Evolutionary conservation across 2,329 filamentous ascomycete genomes (phyloP).

Genomic region (Paraconiothyrium sp.): DNA sequence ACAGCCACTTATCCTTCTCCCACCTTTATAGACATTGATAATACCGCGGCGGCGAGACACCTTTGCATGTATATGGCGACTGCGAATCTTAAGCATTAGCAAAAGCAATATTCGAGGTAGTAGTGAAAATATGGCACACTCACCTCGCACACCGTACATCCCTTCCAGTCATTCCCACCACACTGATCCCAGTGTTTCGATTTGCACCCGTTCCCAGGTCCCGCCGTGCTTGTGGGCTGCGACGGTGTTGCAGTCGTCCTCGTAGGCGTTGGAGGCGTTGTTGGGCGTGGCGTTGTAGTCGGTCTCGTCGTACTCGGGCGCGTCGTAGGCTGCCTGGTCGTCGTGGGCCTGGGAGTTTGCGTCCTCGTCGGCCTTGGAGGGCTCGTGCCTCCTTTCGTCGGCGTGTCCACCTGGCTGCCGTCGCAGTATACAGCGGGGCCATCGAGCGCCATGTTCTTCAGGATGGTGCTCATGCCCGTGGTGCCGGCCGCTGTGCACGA

Average conservation of each 20-base stretch:
- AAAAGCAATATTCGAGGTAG: neutral
- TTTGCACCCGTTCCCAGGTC: constrained; percentile 31
- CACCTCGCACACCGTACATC: constrained; percentile 41
- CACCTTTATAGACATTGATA: constrained; percentile 38
- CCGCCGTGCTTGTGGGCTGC: constrained; percentile 34
- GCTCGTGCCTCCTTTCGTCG: constrained; percentile 34
- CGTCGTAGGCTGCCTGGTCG: constrained; percentile 17
- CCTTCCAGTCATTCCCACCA: constrained; percentile 42
- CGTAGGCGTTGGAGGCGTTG: constrained; percentile 13
- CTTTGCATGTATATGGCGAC: constrained; percentile 41
- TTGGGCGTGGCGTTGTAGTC: constrained; percentile 17
- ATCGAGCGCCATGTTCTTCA: constrained; percentile 71
- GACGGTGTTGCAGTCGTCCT: neutral
- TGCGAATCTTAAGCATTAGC: constrained; percentile 13
- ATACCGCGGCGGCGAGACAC: constrained; percentile 39
- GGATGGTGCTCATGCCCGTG: constrained; percentile 67
- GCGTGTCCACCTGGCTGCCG: constrained; percentile 40
- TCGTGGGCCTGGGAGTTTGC: constrained; percentile 15
- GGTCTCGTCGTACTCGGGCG: constrained; percentile 7
- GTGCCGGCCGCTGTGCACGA: constrained; percentile 61
- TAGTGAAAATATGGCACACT: constrained; percentile 8
- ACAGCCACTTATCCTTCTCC: neutral
- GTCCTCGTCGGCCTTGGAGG: constrained; percentile 25
- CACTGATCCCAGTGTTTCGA: constrained; percentile 45
- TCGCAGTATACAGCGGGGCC: constrained; percentile 67